Base-by-base conservation (phyloP, 2,329 filamentous ascomycete genomes). In the Fusarium subtropicale region DNA sequence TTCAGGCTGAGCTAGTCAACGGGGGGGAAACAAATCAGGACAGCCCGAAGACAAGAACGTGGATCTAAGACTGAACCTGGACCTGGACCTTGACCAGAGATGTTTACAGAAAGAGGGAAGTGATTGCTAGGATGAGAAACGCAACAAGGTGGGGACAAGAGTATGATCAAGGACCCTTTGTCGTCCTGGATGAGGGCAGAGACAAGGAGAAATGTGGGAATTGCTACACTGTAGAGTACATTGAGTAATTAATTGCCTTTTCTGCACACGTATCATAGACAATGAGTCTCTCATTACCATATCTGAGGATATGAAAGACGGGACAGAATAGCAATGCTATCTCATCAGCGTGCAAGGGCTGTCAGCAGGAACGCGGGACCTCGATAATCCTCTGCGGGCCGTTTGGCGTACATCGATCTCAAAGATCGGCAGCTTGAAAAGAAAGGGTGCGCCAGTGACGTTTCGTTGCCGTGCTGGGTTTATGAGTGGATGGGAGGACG, bases 401-500 rank as follows among this genome's bases (percentile, higher is more conserved):
- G 71, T 72, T 72, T 68, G 67, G 64, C 66, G 67, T 67, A 56
- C 64, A 72, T 72, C 71, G 71, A 74, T 74, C 71, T 73, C 44
- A 51, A 51, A 66, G 72, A 74, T 74, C 72, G 72, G 59, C 72
- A 74, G 61, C 61, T 52, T 53, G 51, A 60, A 52, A 46, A 56
- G 48, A 68, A 71, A 60, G 56, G 56, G 66, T 74, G 70, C 70
- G 60, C 61, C 72, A 73, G 66, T 73, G 66, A 73, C 72, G 72
- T 74, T 59, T 69, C 58, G 52, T 64, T 66, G 64, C 61, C 63
- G 52, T 64, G 48, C 72, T 70, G 56, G 71, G 72, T 70, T 73
- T 71, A 50, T 51, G 55, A 54, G 62, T 67, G 71, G 71, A 65
- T 62, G 71, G 71, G 71, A 65, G 64, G 71, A 64, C 63, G 57